Conservation (phyloP, 2,329 filamentous ascomycete species). For the Fusarium circinatum region DNA sequence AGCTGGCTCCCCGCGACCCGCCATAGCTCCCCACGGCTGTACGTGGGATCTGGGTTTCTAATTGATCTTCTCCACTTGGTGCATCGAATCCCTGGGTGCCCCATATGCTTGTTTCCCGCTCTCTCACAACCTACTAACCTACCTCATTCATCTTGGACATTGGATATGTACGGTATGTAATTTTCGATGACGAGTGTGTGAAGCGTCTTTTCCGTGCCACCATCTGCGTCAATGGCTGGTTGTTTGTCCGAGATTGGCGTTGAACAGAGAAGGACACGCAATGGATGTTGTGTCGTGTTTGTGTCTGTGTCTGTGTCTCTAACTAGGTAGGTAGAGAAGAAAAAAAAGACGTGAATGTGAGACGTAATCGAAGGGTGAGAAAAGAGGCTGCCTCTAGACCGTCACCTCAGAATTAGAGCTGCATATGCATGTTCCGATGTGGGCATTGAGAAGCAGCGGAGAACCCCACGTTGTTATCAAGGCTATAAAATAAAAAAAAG, state of each 20-base stretch:
- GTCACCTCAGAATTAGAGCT: constrained; percentile 4
- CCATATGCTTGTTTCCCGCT: constrained; percentile 17
- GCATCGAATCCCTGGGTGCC: constrained; percentile 17
- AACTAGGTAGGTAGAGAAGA: background rate
- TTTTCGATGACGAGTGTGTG: background rate
- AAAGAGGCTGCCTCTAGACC: constrained; percentile 18
- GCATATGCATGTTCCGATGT: constrained; percentile 23
- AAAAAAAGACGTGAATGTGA: constrained; percentile 16
- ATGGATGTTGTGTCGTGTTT: constrained; percentile 4
- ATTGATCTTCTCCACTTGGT: constrained; percentile 35
- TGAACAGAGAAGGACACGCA: constrained; percentile 5
- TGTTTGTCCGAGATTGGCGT: constrained; percentile 1
- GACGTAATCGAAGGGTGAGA: constrained; percentile 17
- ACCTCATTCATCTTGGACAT: background rate
- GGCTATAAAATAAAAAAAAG: background rate
- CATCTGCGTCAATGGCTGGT: constrained; percentile 1
- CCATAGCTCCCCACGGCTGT: constrained; percentile 42
- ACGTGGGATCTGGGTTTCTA: constrained; percentile 26
- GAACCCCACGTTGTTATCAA: constrained; percentile 31
- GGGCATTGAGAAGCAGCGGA: constrained; percentile 17
- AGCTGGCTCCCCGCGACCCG: constrained; percentile 35
- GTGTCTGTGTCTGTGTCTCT: background rate
- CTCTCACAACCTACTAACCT: constrained; percentile 2
- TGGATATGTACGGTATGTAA: background rate
- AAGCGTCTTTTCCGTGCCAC: background rate